Conservation (phyloP, 306 rosid species). For the Dalbergia cochinchinensis region DNA sequence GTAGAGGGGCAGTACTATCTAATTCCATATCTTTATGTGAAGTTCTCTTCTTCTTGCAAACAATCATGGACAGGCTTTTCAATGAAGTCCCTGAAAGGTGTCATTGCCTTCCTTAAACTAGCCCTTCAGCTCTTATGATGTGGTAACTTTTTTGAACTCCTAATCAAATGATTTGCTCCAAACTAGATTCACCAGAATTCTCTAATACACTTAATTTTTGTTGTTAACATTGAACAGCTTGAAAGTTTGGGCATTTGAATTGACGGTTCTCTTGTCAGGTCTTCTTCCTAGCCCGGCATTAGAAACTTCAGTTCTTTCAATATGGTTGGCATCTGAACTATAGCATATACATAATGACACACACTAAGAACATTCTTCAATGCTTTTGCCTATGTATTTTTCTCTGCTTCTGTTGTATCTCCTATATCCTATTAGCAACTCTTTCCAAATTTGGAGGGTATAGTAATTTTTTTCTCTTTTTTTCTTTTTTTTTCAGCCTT, state of each 20-base stretch:
- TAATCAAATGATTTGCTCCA: neutral
- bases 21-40: constrained; percentile 63
- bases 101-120: constrained; percentile 59
- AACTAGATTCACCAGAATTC: constrained; percentile 8
- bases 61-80: constrained; percentile 74
- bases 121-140: constrained; percentile 79
- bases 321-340: constrained; percentile 48
- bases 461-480: neutral
- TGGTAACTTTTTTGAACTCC: constrained; percentile 55
- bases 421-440: neutral
- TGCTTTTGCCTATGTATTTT: too few relatives aligned
- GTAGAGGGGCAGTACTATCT: constrained; percentile 71
- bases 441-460: neutral
- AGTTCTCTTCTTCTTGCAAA: constrained; percentile 64
- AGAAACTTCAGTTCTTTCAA: constrained; percentile 73
- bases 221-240: constrained; percentile 56
- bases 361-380: neutral
- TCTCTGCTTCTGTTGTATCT: too few relatives aligned
- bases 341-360: neutral
- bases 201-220: constrained; percentile 40
- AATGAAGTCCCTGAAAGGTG: constrained; percentile 46
- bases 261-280: constrained; percentile 66
- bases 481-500: constrained; percentile 51
- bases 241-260: constrained; percentile 70
- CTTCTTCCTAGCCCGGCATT: constrained; percentile 72